These are phyloP conservation scores for Whalleya microplaca DNA, from an alignment of 2,329 filamentous ascomycete species.

Conservation along the genomic window DNA sequence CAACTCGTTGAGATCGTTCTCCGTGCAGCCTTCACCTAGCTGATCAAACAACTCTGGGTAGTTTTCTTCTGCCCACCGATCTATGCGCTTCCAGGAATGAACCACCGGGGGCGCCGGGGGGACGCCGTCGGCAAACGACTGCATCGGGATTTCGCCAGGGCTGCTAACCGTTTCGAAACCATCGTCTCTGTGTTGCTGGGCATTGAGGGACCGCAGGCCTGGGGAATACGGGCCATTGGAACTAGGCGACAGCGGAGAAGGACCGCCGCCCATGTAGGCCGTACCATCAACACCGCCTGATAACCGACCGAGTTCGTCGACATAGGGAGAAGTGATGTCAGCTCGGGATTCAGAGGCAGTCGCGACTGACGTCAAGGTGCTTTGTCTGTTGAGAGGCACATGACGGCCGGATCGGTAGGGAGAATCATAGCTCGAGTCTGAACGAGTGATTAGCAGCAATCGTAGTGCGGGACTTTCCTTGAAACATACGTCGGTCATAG, in stretches of 20 bases:
- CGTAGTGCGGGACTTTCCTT: constrained; percentile 9
- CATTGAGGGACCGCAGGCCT: constrained; percentile 79
- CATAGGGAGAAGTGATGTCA: constrained; percentile 79
- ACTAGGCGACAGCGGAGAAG: constrained; percentile 52
- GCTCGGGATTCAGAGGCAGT: constrained; percentile 87
- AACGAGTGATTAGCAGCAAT: constrained; percentile 41
- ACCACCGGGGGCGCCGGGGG: constrained; percentile 85
- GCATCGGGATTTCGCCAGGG: constrained; percentile 89
- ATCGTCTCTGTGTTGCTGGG: constrained; percentile 65
- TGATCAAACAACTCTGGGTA: constrained; percentile 95
- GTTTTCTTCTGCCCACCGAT: constrained; percentile 91
- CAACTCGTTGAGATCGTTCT: constrained; percentile 94
- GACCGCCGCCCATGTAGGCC: constrained; percentile 62
- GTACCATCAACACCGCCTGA: constrained; percentile 56
- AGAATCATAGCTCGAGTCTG: constrained; percentile 92
- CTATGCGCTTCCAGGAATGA: constrained; percentile 94
- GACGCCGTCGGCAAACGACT: constrained; percentile 88
- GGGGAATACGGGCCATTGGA: constrained; percentile 82
- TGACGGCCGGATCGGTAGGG: constrained; percentile 90
- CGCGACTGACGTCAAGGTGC: constrained; percentile 82
- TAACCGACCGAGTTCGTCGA: constrained; percentile 67
- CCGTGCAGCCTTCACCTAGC: constrained; percentile 86
- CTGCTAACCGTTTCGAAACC: constrained; percentile 72
- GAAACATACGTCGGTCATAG: constrained; percentile 66
- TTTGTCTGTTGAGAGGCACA: constrained; percentile 82